These are phyloP conservation scores for Podosphaera xanthii DNA, from an alignment of 2,329 filamentous ascomycete species.

Conservation along the genomic window DNA sequence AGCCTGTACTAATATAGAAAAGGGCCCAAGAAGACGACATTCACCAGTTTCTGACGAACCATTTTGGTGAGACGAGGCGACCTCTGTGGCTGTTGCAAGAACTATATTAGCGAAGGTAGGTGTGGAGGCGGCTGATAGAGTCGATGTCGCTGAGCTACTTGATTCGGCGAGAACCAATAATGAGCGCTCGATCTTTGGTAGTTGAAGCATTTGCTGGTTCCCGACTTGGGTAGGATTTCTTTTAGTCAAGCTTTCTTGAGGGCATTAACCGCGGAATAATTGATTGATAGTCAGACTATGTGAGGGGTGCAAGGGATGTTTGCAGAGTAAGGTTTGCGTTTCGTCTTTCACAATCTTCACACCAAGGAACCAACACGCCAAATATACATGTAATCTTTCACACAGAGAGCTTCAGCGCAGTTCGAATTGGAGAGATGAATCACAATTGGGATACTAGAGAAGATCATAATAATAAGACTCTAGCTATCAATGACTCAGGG, in stretches of 20 bases:
- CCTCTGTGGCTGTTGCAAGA: conserved; percentile 12
- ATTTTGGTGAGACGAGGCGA: background rate
- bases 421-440: background rate
- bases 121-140: conserved; percentile 10
- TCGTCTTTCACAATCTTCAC: background rate
- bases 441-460: background rate
- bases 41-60: conserved; percentile 33
- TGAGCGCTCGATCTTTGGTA: conserved; percentile 13
- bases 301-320: background rate
- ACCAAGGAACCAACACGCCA: background rate
- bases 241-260: background rate
- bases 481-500: background rate
- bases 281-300: background rate
- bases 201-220: conserved; percentile 11
- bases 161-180: conserved; percentile 7
- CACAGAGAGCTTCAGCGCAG: background rate
- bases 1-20: conserved; percentile 74
- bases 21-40: conserved; percentile 71
- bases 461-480: background rate
- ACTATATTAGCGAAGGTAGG: conserved; percentile 15
- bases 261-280: background rate
- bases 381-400: background rate
- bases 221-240: background rate
- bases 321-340: background rate
- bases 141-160: conserved; percentile 10